Evolutionary conservation across 2,329 filamentous ascomycete species (phyloP).

Genomic region (Gremmenia infestans): DNA sequence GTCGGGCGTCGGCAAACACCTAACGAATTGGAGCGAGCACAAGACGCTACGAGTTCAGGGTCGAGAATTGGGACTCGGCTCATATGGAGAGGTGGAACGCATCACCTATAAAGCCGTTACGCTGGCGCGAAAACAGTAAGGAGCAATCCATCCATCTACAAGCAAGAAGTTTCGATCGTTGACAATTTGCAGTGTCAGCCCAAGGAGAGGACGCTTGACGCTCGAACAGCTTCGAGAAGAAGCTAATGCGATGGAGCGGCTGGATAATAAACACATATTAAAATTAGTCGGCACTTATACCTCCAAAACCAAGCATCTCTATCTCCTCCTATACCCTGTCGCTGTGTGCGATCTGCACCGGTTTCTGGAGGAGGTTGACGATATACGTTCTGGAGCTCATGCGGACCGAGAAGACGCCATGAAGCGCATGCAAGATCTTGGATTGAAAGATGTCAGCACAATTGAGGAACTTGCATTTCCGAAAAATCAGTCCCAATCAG

Average conservation of each 20-base stretch:
- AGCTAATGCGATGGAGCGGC: conserved; percentile 42
- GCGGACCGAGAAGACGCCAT: conserved; percentile 36
- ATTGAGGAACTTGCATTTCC: conserved; percentile 11
- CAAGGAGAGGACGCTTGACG: conserved; percentile 23
- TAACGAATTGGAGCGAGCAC: conserved; percentile 12
- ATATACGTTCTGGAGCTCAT: conserved; percentile 36
- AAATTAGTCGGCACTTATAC: conserved; percentile 44
- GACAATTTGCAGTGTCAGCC: conserved; percentile 14
- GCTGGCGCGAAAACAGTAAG: conserved; percentile 40
- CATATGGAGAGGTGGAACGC: conserved; percentile 42
- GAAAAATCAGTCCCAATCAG: conserved; percentile 11
- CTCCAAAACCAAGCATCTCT: conserved; percentile 37
- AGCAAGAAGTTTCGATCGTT: conserved; percentile 20
- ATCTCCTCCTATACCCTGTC: conserved; percentile 43
- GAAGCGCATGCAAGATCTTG: conserved; percentile 35
- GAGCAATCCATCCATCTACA: background rate
- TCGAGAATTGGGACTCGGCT: conserved; percentile 37
- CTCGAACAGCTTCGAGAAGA: conserved; percentile 42
- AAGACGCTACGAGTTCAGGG: conserved; percentile 22
- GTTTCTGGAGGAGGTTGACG: conserved; percentile 41
- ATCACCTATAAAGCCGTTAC: conserved; percentile 36
- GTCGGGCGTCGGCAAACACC: conserved; percentile 25
- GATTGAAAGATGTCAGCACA: conserved; percentile 33
- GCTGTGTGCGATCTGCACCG: conserved; percentile 41
- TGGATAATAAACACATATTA: conserved; percentile 45